Percentiles rank a stretch among this genome's conserved stretches.
Conservation (phyloP, 2,329 filamentous ascomycete genomes). For the Aureobasidium mangrovei region DNA sequence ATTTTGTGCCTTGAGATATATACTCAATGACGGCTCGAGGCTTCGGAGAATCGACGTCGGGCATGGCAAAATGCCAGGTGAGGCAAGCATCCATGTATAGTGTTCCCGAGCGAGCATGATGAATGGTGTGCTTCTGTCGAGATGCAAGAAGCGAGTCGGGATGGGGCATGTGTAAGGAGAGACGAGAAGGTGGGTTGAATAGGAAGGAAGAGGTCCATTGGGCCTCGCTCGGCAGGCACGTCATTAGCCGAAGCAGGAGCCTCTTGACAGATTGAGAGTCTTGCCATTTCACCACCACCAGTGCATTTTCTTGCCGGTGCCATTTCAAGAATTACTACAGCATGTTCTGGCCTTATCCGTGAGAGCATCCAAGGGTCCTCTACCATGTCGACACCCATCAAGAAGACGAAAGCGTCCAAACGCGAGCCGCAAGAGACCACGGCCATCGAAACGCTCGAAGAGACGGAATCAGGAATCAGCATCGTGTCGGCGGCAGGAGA, state of each 20-base stretch:
- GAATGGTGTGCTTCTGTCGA: no score
- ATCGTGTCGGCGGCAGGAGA: conserved; percentile 52
- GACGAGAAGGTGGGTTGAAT: no score
- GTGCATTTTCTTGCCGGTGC: no score
- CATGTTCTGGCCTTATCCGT: conserved; percentile 46
- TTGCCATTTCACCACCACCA: background rate
- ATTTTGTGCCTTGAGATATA: no score
- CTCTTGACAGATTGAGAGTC: background rate
- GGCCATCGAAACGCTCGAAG: background rate
- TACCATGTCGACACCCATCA: conserved; percentile 3
- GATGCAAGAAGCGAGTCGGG: no score
- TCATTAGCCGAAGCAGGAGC: background rate
- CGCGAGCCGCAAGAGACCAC: background rate
- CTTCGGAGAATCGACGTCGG: no score
- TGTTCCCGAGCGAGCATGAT: no score
- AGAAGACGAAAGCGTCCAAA: conserved; percentile 4
- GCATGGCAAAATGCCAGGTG: no score
- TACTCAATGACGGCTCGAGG: no score
- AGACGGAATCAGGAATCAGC: conserved; percentile 24
- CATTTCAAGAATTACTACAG: conserved; percentile 15
- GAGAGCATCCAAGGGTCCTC: conserved; percentile 19
- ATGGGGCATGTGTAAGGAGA: no score
- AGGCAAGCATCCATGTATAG: no score
- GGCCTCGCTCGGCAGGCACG: background rate
- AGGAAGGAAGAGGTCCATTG: no score